Conservation (phyloP, 306 rosid species). For the Crotalaria pallida region DNA sequence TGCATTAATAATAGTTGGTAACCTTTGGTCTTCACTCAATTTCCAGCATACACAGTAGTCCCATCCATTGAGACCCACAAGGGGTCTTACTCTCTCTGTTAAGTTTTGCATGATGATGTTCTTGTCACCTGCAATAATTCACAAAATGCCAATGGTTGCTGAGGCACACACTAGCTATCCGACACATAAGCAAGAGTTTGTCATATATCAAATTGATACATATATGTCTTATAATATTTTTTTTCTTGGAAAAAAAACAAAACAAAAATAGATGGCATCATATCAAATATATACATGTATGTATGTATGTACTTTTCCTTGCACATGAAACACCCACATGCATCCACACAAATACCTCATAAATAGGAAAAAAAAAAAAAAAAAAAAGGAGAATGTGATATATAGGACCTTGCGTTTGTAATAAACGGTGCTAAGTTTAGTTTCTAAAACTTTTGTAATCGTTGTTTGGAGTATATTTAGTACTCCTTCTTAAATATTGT, state of each 20-base stretch:
- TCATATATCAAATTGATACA: constrained; percentile 20
- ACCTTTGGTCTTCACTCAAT: constrained; percentile 86
- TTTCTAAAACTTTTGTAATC: too few relatives aligned
- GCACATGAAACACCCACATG: constrained; percentile 15
- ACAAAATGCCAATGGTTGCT: constrained; percentile 9
- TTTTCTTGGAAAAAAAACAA: not conserved
- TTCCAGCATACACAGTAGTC: constrained; percentile 80
- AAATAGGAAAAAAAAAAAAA: not conserved
- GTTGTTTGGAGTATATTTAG: too few relatives aligned
- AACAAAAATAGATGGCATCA: not conserved
- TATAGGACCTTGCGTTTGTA: constrained; percentile 26
- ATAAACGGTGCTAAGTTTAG: too few relatives aligned
- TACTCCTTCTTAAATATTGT: too few relatives aligned
- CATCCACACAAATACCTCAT: not conserved
- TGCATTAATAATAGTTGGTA: not conserved
- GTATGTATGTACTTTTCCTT: not conserved
- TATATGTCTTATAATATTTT: not conserved
- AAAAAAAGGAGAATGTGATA: not conserved
- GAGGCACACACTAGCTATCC: constrained; percentile 2
- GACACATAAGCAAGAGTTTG: constrained; percentile 23
- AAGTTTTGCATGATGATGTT: constrained; percentile 47
- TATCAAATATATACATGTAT: constrained; percentile 6
- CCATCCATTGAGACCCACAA: constrained; percentile 76
- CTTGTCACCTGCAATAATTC: constrained; percentile 46
- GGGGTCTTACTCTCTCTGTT: constrained; percentile 68